Base-by-base conservation (phyloP, 805 yeast species). In the Nakazawaea molendinolei region DNA sequence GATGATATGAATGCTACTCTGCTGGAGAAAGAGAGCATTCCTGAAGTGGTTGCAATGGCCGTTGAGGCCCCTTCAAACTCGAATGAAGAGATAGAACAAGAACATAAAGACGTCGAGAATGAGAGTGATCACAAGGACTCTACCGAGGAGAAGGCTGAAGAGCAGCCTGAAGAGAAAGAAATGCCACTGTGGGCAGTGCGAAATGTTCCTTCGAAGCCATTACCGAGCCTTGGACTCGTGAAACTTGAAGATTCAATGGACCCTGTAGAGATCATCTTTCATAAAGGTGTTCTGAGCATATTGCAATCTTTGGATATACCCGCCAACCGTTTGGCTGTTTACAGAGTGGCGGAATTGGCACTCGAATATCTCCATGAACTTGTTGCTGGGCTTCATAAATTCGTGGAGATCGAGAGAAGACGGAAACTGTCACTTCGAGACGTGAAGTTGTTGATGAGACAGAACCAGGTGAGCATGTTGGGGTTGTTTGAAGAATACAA, bases 361-460 rank as follows among this genome's bases (percentile, higher is more conserved):
- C 49, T 50, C 13, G 46, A 51, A 8, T 65, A 63, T 38, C 46
- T 71, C 33, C 50, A 60, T 29, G 58, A 60, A 12, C 38, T 78
- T 37, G 48, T 67, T 7, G 44, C 49, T 2, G 55, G 65, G 20
- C 46, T 81, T 18, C 74, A 71, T 31, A 67, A 67, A 41, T 53
- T 73, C 23, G 65, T 78, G 3, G 76, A 75, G 38, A 54, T 71
- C 1, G 89, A 81, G 52, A 61, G 90, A 45, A 65, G 87, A 34
- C 58, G 63, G 14, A 51, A 52, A n/a, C 76, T 81, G 1, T 61
- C 80, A 0, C 58, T 67, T 14, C 59, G 57, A 20, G 89, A 82
- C 52, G 38, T 77, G 8, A 53, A 56, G 16, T 46, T 75, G 34
- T 51, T 76, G 33, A 45, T 74, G 1, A 52, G 57, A 23, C 64